phyloP scores from a whole-genome alignment of 805 yeast species.

The Teunomyces barrocoloradensis region DNA sequence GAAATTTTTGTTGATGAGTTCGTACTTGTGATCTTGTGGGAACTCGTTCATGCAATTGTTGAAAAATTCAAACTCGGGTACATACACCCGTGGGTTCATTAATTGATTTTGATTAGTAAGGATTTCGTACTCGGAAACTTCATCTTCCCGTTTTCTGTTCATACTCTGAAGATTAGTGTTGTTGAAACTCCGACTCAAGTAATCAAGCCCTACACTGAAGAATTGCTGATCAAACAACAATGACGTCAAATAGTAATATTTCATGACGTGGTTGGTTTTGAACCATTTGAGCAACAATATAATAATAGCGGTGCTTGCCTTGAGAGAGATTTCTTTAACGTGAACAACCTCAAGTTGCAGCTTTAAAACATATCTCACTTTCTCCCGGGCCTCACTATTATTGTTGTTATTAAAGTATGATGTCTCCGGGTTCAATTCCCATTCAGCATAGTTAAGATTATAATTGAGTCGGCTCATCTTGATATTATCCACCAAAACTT shows the following conservation, averaged over 20 bases:
- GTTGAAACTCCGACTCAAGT: conserved; percentile 33
- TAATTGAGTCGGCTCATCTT: conserved; percentile 46
- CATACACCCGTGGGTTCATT: conserved; percentile 34
- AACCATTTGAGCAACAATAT: conserved; percentile 68
- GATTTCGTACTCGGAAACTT: conserved; percentile 29
- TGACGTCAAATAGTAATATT: conserved; percentile 70
- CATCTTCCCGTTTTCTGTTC: conserved; percentile 11
- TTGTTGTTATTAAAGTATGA: conserved; percentile 19
- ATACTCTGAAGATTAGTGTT: conserved; percentile 31
- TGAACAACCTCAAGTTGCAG: conserved; percentile 54
- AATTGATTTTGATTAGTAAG: conserved; percentile 37
- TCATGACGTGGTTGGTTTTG: conserved; percentile 71
- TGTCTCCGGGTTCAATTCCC: conserved; percentile 33
- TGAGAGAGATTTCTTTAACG: conserved; percentile 61
- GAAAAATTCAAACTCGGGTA: conserved; percentile 37
- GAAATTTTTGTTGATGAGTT: conserved; percentile 30
- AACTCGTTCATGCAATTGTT: conserved; percentile 28
- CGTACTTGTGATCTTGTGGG: conserved; percentile 13
- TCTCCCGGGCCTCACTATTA: conserved; percentile 14
- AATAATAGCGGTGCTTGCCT: conserved; percentile 55
- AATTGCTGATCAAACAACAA: conserved; percentile 73
- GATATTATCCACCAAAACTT: conserved; percentile 63
- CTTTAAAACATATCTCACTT: conserved; percentile 24
- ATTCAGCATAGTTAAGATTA: conserved; percentile 33
- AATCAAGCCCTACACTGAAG: conserved; percentile 33